Base-by-base conservation (phyloP, 2,329 filamentous ascomycete species). In the Pestalotiopsis sp. region DNA sequence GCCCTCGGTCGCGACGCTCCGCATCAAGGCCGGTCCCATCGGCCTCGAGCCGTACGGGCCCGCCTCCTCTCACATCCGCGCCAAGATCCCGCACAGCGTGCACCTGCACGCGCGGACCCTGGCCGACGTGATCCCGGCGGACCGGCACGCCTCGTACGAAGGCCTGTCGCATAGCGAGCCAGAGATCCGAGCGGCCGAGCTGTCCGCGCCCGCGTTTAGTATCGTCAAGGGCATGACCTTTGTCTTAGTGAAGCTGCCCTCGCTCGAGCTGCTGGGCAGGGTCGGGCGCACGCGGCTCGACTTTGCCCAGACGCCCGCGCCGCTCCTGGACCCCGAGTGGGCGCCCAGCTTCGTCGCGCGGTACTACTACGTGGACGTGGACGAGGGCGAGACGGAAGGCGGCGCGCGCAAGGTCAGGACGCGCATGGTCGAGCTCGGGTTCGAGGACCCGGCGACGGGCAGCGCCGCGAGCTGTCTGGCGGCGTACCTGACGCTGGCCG, bases 191-290 rank as follows among this genome's bases (percentile, higher is more conserved):
- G 72, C 45, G 5, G 74, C 73, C 3, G 77, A 77, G 72, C 73
- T 77, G 9, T 57, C 73, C 12, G 82, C 85, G 9, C 85, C 86
- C 14, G 75, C 88, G 20, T 84, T 90, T 68, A 90, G 87, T 71
- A 88, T 94, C 60, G 92, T 94, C 45, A 88, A 88, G 59, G 93
- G 92, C 62, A 92, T 95, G 90, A 88, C 88, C 0, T 94, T 94
- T 77, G 79, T 89, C n/a, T 85, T 93, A 39, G 82, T 92, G 14
- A 81, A 87, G 72, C 82, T 96, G 25, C 82, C 87, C 0, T 85
- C 84, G 66, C 78, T 93, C 11, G 88, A 89, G 38, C 84, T 86
- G 7, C 82, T 95, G 20, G 84, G 80, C 4, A 73, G 78, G 13
- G 80, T 83, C 3, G 72, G 79, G 38, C 72, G 73, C 3, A 74